Percentiles rank a stretch among this genome's conserved stretches.
These are phyloP conservation scores for Hansfordia pulvinata DNA, from an alignment of 2,329 filamentous ascomycete species.

Conservation along the genomic window DNA sequence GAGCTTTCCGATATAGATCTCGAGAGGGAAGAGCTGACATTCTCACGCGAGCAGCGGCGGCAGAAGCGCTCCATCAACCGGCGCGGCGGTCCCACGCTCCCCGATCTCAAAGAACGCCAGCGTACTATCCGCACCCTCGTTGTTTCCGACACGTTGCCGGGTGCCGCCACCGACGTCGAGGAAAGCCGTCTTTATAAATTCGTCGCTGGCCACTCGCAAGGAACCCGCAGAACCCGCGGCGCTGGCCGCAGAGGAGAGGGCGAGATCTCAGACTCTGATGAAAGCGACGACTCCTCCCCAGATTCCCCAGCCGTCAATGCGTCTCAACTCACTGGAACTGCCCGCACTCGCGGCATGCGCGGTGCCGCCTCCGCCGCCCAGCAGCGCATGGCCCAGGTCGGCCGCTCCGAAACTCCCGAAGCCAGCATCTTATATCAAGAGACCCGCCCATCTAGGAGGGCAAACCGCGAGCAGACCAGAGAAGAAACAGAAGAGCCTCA, in stretches of 20 bases:
- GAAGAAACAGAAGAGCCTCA: slow-evolving; percentile 70
- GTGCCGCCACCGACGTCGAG: slow-evolving; percentile 66
- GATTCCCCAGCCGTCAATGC: slow-evolving; percentile 84
- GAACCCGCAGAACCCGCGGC: slow-evolving; percentile 40
- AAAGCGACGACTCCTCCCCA: slow-evolving; percentile 75
- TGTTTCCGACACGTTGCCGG: slow-evolving; percentile 84
- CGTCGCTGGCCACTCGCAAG: slow-evolving; percentile 38
- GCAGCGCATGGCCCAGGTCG: slow-evolving; percentile 70
- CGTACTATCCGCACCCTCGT: slow-evolving; percentile 85
- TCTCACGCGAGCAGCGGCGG: slow-evolving; percentile 82
- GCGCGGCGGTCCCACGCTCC: slow-evolving; percentile 79
- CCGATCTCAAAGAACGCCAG: slow-evolving; percentile 92
- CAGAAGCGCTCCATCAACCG: slow-evolving; percentile 94
- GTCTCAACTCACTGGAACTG: slow-evolving; percentile 61
- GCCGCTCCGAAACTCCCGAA: slow-evolving; percentile 84
- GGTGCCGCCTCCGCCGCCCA: slow-evolving; percentile 79
- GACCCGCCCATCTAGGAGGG: slow-evolving; percentile 50
- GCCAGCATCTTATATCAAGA: slow-evolving; percentile 58
- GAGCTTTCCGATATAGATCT: slow-evolving; percentile 85
- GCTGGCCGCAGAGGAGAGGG: slow-evolving; percentile 48
- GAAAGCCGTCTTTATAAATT: slow-evolving; percentile 82
- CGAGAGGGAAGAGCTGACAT: slow-evolving; percentile 81
- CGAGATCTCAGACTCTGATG: slow-evolving; percentile 75
- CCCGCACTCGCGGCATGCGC: slow-evolving; percentile 76
- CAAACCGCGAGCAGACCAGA: slow-evolving; percentile 46